Evolutionary conservation across 805 yeast genomes (phyloP).

Genomic region (Candida chauliodis): DNA sequence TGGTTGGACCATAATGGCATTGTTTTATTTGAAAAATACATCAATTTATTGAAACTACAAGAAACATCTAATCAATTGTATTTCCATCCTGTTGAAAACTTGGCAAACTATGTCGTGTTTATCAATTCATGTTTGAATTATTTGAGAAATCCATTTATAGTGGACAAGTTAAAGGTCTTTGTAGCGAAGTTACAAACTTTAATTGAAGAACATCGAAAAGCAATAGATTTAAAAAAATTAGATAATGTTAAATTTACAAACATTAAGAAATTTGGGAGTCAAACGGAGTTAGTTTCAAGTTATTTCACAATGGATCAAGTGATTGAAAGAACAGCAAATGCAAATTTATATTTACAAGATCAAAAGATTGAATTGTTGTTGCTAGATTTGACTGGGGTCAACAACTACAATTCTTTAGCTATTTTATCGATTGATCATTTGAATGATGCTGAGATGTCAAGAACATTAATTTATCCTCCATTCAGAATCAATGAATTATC

Average conservation of each 20-base stretch:
- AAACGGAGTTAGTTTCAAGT: conserved; percentile 27
- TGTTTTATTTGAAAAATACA: conserved; percentile 32
- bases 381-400: conserved; percentile 24
- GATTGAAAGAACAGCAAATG: conserved; percentile 28
- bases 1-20: conserved; percentile 36
- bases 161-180: conserved; percentile 24
- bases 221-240: conserved; percentile 17
- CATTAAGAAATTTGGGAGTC: conserved; percentile 25
- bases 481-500: conserved; percentile 37
- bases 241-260: conserved; percentile 34
- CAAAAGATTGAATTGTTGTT: conserved; percentile 29
- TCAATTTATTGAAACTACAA: conserved; percentile 1
- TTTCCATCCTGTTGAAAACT: conserved; percentile 27
- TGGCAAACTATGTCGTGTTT: conserved; percentile 25
- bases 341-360: conserved; percentile 12
- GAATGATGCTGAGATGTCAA: conserved; percentile 10
- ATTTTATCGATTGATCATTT: conserved; percentile 20
- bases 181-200: conserved; percentile 15
- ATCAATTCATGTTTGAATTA: conserved; percentile 18
- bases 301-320: conserved; percentile 35
- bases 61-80: conserved; percentile 10
- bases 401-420: conserved; percentile 35
- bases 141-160: conserved; percentile 38
- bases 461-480: conserved; percentile 40
- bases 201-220: conserved; percentile 13